Evolutionary conservation across 148 eudicot genomes (phyloP).

Genomic region (Fallopia convolvulus): DNA sequence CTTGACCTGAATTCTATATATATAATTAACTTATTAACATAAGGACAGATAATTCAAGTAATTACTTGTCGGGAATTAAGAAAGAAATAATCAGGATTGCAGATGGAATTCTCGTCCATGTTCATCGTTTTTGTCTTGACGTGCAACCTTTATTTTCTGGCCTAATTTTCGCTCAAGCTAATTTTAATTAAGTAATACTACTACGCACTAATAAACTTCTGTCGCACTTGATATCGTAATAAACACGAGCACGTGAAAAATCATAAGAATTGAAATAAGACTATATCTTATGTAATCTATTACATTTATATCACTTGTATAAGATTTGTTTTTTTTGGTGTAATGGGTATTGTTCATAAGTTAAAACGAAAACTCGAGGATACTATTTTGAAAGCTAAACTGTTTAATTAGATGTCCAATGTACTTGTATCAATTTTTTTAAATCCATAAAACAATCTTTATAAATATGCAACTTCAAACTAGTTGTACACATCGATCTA

Average conservation of each 20-base stretch:
- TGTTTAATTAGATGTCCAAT: too few relatives aligned
- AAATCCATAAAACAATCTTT: too few relatives aligned
- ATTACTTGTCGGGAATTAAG: not conserved
- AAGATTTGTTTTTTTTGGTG: too few relatives aligned
- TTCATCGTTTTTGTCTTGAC: constrained; percentile 1
- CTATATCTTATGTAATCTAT: not conserved
- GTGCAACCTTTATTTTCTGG: not conserved
- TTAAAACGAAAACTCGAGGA: too few relatives aligned
- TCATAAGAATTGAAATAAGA: not conserved
- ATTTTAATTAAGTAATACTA: not conserved
- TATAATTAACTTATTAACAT: not conserved
- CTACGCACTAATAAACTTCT: not conserved
- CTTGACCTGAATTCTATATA: too few relatives aligned
- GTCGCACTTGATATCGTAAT: not conserved
- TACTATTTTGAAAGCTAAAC: too few relatives aligned
- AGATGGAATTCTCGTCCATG: not conserved
- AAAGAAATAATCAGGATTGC: not conserved
- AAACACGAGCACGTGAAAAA: not conserved
- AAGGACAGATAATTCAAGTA: not conserved
- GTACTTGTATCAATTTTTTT: too few relatives aligned
- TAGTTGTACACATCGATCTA: too few relatives aligned
- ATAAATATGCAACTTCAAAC: too few relatives aligned
- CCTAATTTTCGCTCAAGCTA: not conserved
- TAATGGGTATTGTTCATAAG: too few relatives aligned
- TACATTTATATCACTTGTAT: not conserved